Conservation (phyloP, 139 green algal genomes). For the Diplosphaera chodatii region DNA sequence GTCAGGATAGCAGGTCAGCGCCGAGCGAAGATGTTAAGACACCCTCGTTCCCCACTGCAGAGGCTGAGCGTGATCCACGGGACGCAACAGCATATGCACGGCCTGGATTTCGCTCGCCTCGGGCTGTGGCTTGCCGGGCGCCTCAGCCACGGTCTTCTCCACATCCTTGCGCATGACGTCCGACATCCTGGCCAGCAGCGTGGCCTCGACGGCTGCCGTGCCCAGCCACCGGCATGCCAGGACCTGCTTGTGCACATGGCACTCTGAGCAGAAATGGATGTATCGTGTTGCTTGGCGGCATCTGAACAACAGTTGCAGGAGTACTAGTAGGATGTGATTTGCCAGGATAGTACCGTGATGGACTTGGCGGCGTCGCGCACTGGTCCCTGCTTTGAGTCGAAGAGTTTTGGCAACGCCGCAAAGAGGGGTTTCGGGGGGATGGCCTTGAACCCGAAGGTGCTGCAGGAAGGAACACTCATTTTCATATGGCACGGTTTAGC, state of each 20-base stretch:
- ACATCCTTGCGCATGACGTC: constrained; percentile 88
- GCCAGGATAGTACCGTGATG: too few relatives aligned
- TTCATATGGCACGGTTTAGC: too few relatives aligned
- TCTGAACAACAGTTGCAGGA: too few relatives aligned
- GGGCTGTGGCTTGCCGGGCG: background rate
- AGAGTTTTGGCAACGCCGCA: constrained; percentile 73
- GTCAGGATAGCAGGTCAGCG: too few relatives aligned
- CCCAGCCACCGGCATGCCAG: constrained; percentile 80
- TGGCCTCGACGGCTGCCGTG: constrained; percentile 48
- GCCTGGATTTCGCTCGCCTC: too few relatives aligned
- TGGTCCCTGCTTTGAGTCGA: constrained; percentile 81
- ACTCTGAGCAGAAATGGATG: background rate
- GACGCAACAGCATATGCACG: too few relatives aligned
- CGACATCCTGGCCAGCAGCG: constrained; percentile 80
- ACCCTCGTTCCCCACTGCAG: too few relatives aligned
- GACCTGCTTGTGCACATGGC: constrained; percentile 23
- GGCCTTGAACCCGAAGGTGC: constrained; percentile 63
- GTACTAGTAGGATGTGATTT: too few relatives aligned
- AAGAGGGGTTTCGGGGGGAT: constrained; percentile 77
- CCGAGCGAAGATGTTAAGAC: too few relatives aligned
- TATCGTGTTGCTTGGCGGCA: too few relatives aligned
- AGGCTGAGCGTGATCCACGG: too few relatives aligned
- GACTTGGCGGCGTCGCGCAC: constrained; percentile 78
- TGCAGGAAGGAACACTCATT: constrained; percentile 37
- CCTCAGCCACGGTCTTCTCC: constrained; percentile 43